Evolutionary conservation across 805 yeast species (phyloP), one percentile per base, ranked within the genome.

Genomic region (Candida ovalis): DNA sequence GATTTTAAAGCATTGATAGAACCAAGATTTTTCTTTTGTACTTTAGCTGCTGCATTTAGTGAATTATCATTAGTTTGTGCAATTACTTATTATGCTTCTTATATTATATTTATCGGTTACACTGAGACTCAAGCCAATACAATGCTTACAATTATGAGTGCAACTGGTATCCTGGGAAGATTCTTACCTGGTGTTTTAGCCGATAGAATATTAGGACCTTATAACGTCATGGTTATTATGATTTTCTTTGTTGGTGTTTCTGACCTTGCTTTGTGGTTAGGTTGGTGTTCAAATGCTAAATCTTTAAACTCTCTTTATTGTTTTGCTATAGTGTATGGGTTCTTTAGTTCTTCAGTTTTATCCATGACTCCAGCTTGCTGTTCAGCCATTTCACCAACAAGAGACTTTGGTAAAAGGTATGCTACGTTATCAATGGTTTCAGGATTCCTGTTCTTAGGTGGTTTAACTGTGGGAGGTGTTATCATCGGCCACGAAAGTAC

Each of bases 331-430:
- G 57, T 35, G 4, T 81, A 75, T 59, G 88, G 88, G 0, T 74
- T 81, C 48, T 67, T 75, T 43, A 72, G 82, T 3, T 79, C 84
- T 3, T 74, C 85, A 0, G 76, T 80, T 3, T 66, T 81, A 43
- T 74, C 85, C 3, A 58, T 81, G 40, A 75, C 81, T 15, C 86
- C 86, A 2, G 81, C 78, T 2, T 77, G 85, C 55, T 69, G 78
- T 33, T 84, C 82, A 0, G 81, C 77, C 44, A 78, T 82, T 32
- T 78, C 84, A 17, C 73, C 76, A 45, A 45, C 66, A 39, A 46
- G 58, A 55, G 53, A 52, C 39, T 46, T 50, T 46, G 46, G 62
- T 43, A 57, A 63, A 54, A 47, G 60, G 44, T 49, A 63, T 18
- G 54, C 58, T 3, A 49, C 64, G 43, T 49, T 67, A 55, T 56